Evolutionary conservation across 2,329 filamentous ascomycete genomes (phyloP).

Genomic region (Colletotrichum gigasporum): DNA sequence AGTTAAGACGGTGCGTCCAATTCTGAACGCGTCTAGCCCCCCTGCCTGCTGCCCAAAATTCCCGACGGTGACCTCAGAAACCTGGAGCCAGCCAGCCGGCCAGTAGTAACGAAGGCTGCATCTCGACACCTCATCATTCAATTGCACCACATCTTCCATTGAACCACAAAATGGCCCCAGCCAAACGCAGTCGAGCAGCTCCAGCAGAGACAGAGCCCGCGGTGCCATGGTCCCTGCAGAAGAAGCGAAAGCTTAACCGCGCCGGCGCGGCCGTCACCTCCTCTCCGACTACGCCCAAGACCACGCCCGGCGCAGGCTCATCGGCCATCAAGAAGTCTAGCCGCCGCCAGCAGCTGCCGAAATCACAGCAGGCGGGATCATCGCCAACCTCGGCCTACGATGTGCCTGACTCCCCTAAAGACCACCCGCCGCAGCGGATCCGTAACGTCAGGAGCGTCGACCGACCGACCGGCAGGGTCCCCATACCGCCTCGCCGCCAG

Average conservation of each 20-base stretch:
- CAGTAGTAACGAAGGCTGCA: too few relatives aligned
- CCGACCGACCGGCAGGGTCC: conserved; percentile 23
- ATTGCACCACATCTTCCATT: not conserved
- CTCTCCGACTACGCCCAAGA: conserved; percentile 41
- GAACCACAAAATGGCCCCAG: conserved; percentile 12
- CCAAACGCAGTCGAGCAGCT: conserved; percentile 17
- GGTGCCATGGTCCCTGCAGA: conserved; percentile 22
- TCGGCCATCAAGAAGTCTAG: not conserved
- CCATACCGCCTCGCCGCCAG: conserved; percentile 13
- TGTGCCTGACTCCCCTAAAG: conserved; percentile 36
- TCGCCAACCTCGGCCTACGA: conserved; percentile 30
- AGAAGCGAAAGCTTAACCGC: conserved; percentile 40
- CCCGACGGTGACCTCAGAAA: conserved; percentile 7
- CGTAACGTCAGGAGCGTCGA: conserved; percentile 27
- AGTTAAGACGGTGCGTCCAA: not conserved
- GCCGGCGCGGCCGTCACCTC: conserved; percentile 36
- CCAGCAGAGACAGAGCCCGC: not conserved
- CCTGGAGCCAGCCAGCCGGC: not conserved
- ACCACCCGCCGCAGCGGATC: conserved; percentile 24
- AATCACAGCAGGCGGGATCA: not conserved
- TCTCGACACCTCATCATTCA: too few relatives aligned
- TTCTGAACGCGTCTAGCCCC: conserved; percentile 7
- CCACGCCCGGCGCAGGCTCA: not conserved
- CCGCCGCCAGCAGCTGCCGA: too few relatives aligned
- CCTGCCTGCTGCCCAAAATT: conserved; percentile 3